A percentile compares a stretch with the other conserved stretches of the same genome.
Conservation (phyloP, 2,329 filamentous ascomycete genomes). For the Eurotiales sp. region DNA sequence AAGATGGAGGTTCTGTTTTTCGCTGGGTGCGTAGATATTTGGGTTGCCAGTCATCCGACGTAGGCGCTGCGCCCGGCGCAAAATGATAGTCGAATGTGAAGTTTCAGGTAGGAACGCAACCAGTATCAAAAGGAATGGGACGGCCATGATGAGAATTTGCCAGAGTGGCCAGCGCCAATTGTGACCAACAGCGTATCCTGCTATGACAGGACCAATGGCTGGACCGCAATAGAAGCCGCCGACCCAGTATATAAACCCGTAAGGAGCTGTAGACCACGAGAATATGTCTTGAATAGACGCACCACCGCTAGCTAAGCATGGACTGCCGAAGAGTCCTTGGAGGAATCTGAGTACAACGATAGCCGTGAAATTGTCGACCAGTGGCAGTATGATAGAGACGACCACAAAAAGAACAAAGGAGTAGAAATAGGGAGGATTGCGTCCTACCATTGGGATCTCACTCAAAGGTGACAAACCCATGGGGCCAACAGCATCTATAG, state of each 20-base stretch:
- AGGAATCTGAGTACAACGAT: constrained; percentile 63
- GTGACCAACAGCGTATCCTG: constrained; percentile 54
- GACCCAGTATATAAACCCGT: neutral
- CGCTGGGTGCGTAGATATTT: constrained; percentile 57
- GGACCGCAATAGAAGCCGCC: constrained; percentile 24
- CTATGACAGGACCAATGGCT: constrained; percentile 61
- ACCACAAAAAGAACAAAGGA: constrained; percentile 68
- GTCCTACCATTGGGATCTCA: constrained; percentile 64
- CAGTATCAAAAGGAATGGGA: constrained; percentile 57
- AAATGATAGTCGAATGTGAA: constrained; percentile 57
- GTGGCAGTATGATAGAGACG: constrained; percentile 60
- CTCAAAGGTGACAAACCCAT: constrained; percentile 63
- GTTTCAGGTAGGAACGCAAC: constrained; percentile 64
- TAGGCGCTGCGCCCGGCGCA: constrained; percentile 59
- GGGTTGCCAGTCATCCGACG: constrained; percentile 56
- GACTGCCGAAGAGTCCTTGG: constrained; percentile 64
- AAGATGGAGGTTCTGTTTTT: constrained; percentile 46
- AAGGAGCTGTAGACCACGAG: neutral
- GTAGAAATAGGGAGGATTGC: constrained; percentile 64
- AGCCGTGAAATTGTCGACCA: constrained; percentile 61
- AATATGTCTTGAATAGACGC: constrained; percentile 40
- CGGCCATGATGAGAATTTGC: constrained; percentile 61
- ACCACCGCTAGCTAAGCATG: constrained; percentile 58
- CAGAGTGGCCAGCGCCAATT: constrained; percentile 56
- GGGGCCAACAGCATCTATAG: constrained; percentile 56